Evolutionary conservation across 139 green algal genomes (phyloP).

Genomic region (Chlorella sp.): DNA sequence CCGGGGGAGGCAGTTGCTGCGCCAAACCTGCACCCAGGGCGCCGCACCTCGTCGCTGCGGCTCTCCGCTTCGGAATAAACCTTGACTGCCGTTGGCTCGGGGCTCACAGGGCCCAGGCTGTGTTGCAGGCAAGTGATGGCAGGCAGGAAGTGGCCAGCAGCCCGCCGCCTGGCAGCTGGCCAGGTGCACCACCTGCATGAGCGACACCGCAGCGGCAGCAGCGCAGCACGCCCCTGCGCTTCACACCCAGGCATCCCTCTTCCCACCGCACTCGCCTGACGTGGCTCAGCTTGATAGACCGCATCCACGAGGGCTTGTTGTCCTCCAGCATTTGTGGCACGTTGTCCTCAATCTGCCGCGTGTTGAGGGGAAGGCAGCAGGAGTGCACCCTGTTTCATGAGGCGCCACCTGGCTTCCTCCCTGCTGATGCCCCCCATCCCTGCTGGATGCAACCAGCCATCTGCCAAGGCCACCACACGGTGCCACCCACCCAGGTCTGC

Average conservation of each 20-base stretch:
- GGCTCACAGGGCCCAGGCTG: slow-evolving; percentile 11
- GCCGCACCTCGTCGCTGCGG: slow-evolving; percentile 7
- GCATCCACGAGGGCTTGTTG: slow-evolving; percentile 29
- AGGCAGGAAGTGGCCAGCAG: not conserved
- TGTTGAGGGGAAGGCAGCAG: not conserved
- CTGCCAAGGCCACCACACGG: no score
- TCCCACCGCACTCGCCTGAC: slow-evolving; percentile 5
- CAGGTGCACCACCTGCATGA: no score
- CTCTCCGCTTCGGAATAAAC: slow-evolving; percentile 7
- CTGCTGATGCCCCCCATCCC: no score
- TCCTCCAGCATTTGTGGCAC: slow-evolving; percentile 2
- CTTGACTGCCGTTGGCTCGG: slow-evolving; percentile 13
- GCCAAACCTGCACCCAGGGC: not conserved
- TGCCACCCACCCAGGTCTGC: not conserved
- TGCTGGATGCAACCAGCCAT: no score
- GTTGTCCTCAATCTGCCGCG: not conserved
- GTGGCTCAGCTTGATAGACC: slow-evolving; percentile 12
- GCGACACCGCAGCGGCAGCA: no score
- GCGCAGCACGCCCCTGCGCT: no score
- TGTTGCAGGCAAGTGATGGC: no score
- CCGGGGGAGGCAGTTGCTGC: no score
- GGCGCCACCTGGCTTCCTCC: no score
- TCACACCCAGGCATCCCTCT: no score
- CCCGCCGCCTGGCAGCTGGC: no score
- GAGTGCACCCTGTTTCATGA: no score